These are phyloP conservation scores for Arxiozyma bovina DNA, from an alignment of 1,139 yeast genomes.

Conservation along the genomic window DNA sequence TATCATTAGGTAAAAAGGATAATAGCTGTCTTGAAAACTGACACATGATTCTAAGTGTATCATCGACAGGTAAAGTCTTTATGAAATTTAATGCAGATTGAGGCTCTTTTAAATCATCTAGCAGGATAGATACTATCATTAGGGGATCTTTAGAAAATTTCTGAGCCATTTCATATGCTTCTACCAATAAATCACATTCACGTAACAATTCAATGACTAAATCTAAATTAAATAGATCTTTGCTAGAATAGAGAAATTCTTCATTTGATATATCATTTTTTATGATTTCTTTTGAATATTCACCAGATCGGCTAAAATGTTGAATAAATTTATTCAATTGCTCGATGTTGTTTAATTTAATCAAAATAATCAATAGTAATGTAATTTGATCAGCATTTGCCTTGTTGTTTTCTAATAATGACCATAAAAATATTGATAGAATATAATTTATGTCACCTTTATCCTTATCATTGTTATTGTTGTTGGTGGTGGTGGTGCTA, in stretches of 20 bases:
- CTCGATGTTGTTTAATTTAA: slow-evolving; percentile 59
- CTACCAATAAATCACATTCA: slow-evolving; percentile 62
- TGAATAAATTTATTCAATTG: slow-evolving; percentile 54
- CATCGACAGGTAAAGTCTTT: slow-evolving; percentile 65
- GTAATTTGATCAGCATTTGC: slow-evolving; percentile 79
- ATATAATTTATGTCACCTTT: slow-evolving; percentile 29
- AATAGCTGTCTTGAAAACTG: slow-evolving; percentile 60
- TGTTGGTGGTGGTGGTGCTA: slow-evolving; percentile 29
- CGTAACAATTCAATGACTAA: slow-evolving; percentile 64
- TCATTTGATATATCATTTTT: slow-evolving; percentile 25
- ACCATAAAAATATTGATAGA: slow-evolving; percentile 57
- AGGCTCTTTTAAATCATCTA: slow-evolving; percentile 59
- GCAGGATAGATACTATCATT: slow-evolving; percentile 66
- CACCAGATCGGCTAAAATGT: slow-evolving; percentile 34
- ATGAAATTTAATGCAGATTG: slow-evolving; percentile 57
- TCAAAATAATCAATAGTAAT: slow-evolving; percentile 67
- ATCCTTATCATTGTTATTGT: slow-evolving; percentile 8
- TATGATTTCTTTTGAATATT: slow-evolving; percentile 33
- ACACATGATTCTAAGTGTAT: slow-evolving; percentile 59
- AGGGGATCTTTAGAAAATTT: slow-evolving; percentile 62
- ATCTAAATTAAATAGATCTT: slow-evolving; percentile 50
- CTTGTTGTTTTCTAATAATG: slow-evolving; percentile 42
- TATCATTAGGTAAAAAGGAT: slow-evolving; percentile 65
- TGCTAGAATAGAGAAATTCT: slow-evolving; percentile 26
- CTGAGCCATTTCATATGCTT: slow-evolving; percentile 65